Percentiles rank a stretch among this genome's conserved stretches.
Evolutionary conservation across 139 green algal species (phyloP).

Genomic region (Tetradesmus lagerheimii): DNA sequence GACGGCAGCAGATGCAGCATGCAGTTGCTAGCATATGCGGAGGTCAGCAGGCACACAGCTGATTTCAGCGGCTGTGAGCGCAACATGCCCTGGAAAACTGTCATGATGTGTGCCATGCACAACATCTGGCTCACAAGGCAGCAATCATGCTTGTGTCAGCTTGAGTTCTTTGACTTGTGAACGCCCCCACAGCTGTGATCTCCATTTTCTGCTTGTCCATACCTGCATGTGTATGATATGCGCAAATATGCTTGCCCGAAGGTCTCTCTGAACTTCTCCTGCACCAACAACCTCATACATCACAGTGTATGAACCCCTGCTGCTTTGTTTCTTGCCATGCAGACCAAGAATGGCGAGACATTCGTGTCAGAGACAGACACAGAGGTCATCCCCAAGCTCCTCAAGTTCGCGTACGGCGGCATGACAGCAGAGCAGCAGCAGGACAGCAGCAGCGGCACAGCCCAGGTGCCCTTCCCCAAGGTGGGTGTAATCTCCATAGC

Average conservation of each 20-base stretch:
- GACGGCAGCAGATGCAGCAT: not conserved
- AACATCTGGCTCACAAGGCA: no score
- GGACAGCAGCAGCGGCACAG: not conserved
- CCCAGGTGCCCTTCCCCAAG: slow-evolving; percentile 80
- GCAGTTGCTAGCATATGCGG: no score
- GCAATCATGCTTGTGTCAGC: no score
- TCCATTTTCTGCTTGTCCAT: no score
- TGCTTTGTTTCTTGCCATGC: slow-evolving; percentile 4
- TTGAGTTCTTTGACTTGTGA: no score
- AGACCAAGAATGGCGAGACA: slow-evolving; percentile 87
- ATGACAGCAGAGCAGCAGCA: slow-evolving; percentile 52
- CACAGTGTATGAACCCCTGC: not conserved
- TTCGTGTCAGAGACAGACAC: slow-evolving; percentile 99
- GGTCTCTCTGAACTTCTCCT: no score
- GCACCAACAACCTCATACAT: no score
- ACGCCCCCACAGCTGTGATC: no score
- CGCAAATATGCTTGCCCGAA: no score
- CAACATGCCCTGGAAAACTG: not conserved
- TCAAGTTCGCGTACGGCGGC: slow-evolving; percentile 90
- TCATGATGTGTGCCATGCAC: no score
- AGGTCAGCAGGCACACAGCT: no score
- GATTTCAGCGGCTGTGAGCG: not conserved
- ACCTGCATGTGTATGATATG: no score
- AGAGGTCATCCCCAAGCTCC: slow-evolving; percentile 99
- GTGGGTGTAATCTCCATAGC: slow-evolving; percentile 51